These are phyloP conservation scores for Gastrolobium bilobum DNA, from an alignment of 306 rosid species.

Conservation along the genomic window DNA sequence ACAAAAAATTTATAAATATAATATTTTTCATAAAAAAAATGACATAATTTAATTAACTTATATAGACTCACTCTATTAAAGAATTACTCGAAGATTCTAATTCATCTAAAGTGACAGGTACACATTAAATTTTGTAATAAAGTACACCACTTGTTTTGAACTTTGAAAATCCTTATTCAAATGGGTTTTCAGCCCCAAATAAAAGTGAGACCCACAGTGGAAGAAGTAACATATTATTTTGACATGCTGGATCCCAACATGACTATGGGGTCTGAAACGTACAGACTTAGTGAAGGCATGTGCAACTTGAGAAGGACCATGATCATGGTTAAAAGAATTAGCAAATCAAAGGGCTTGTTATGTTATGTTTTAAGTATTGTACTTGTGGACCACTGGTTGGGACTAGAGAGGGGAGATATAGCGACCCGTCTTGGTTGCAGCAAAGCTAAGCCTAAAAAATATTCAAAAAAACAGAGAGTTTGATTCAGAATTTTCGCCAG, in stretches of 20 bases:
- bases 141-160: too few species aligned
- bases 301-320: slow-evolving; percentile 45
- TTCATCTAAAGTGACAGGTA: too few species aligned
- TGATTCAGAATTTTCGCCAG: slow-evolving; percentile 25
- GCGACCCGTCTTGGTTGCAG: slow-evolving; percentile 49
- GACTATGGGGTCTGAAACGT: slow-evolving; percentile 12
- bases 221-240: not conserved
- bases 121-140: too few species aligned
- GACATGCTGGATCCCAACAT: slow-evolving; percentile 22
- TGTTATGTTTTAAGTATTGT: not conserved
- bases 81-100: not conserved
- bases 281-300: slow-evolving; percentile 13
- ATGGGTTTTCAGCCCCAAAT: not conserved
- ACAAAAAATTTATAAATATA: too few species aligned
- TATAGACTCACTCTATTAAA: not conserved
- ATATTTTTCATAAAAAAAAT: not conserved
- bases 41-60: not conserved
- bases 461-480: not conserved
- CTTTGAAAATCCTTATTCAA: not conserved
- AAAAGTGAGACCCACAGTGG: not conserved
- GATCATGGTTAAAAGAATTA: slow-evolving; percentile 8
- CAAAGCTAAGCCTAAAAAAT: slow-evolving; percentile 40
- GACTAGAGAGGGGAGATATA: slow-evolving; percentile 31
- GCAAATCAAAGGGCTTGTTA: not conserved
- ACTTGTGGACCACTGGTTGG: slow-evolving; percentile 53